Evolutionary conservation across 768 basidiomycete genomes (phyloP).

Genomic region (Russula virescens): DNA sequence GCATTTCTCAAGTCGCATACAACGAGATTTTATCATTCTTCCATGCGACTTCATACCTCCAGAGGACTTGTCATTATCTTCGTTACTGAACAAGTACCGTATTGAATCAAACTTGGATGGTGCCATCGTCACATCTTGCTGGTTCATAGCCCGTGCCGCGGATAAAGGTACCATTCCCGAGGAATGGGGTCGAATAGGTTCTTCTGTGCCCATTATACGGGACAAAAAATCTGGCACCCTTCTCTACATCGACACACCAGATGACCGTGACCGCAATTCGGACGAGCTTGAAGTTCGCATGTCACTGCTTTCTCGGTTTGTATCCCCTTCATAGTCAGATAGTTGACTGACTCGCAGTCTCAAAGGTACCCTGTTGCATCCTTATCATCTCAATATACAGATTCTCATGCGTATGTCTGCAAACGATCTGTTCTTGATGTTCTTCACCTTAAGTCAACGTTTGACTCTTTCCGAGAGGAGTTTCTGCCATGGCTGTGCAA

Average conservation of each 20-base stretch:
- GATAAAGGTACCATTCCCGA: conserved; percentile 56
- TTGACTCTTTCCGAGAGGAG: conserved; percentile 84
- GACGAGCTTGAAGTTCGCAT: conserved; percentile 73
- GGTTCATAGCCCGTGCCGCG: conserved; percentile 46
- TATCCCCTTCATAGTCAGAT: conserved; percentile 20
- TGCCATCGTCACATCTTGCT: conserved; percentile 60
- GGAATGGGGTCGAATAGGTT: conserved; percentile 54
- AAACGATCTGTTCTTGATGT: conserved; percentile 66
- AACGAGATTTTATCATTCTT: conserved; percentile 81
- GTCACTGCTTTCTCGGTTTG: conserved; percentile 64
- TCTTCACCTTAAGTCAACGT: conserved; percentile 57
- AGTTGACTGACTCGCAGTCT: not conserved
- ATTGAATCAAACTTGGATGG: conserved; percentile 59
- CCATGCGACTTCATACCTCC: conserved; percentile 91
- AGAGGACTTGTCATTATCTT: conserved; percentile 58
- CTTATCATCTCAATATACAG: conserved; percentile 63
- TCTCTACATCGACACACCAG: conserved; percentile 65
- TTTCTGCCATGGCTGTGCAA: conserved; percentile 92
- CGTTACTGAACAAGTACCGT: conserved; percentile 77
- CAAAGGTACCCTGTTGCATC: conserved; percentile 64
- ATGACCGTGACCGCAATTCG: conserved; percentile 58
- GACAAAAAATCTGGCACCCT: conserved; percentile 61
- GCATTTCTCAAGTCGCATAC: conserved; percentile 70
- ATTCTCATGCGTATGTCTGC: conserved; percentile 92
- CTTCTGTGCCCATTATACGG: conserved; percentile 55